Base-by-base conservation (phyloP, 1,139 yeast species). In the Debaryomyces singareniensis region DNA sequence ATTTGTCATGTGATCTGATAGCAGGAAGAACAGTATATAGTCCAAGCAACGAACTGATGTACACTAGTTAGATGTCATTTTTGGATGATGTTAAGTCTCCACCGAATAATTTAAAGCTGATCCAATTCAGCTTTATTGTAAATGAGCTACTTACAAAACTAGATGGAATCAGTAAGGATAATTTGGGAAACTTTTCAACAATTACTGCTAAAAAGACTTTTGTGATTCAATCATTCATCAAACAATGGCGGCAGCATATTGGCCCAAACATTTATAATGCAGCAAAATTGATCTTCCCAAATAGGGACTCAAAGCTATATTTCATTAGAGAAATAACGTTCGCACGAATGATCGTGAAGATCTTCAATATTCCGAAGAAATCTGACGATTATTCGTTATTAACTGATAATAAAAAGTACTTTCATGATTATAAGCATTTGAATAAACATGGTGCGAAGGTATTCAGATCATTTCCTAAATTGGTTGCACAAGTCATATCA, bases 211-310 rank as follows among this genome's bases (percentile, higher is more conserved):
- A 57, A 43, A 52, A 68, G 58, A 41, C 51, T 35, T 33, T 53
- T 41, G 37, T 55, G 49, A 30, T 65, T 58, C 35, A 55, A 40
- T 40, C 51, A 11, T 89, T 84, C 49, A 61, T 83, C 28, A 51
- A 58, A 3, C 57, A 69, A 15, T 87, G 87, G 79, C 62, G 78
- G 33, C 56, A 59, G 10, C 72, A 74, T 20, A 80, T 84, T 3
- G 95, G 95, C 0, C 51, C 64, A 20, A 78, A 87, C 49, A 66
- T 86, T 4, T 78, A 68, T 42, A 91, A 93, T 0, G 77, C 78
- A 1, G 62, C 83, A 10, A 57, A 78, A 23, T 58, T 87, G 26
- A 61, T 77, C 3, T 54, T 80, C 14, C 91, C 94, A 0, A 72
- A 74, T 36, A 68, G 75, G 40, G 80, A 80, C 34, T 55, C 58